Conservation (phyloP, 805 yeast genomes). For the Candida manassasensis region DNA sequence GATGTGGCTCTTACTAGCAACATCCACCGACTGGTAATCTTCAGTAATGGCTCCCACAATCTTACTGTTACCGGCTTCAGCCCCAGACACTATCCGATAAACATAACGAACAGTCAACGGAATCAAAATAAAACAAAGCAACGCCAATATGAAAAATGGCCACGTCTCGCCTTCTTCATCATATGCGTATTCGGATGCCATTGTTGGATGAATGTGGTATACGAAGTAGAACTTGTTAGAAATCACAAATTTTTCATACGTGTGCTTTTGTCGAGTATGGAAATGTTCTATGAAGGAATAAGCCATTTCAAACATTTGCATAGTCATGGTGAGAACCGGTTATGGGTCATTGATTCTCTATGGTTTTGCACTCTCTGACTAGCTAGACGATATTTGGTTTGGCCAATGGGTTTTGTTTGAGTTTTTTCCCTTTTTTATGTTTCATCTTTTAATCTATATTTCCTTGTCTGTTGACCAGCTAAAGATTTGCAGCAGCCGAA, state of each 20-base stretch:
- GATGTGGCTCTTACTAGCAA: constrained; percentile 20
- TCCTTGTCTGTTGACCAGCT: too few relatives aligned
- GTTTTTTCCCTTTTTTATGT: too few relatives aligned
- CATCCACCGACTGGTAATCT: constrained; percentile 32
- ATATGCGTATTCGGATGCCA: constrained; percentile 56
- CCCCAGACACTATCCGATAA: constrained; percentile 14
- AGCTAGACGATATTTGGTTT: too few relatives aligned
- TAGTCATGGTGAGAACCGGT: too few relatives aligned
- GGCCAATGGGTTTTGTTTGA: too few relatives aligned
- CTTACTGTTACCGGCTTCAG: constrained; percentile 17
- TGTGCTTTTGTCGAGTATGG: constrained; percentile 4
- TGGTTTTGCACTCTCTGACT: too few relatives aligned
- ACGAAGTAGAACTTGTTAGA: not conserved
- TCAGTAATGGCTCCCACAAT: constrained; percentile 29
- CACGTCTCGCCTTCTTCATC: constrained; percentile 89
- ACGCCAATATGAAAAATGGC: constrained; percentile 84
- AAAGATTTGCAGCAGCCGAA: too few relatives aligned
- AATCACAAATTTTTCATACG: constrained; percentile 4
- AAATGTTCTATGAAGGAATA: constrained; percentile 4
- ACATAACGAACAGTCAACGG: constrained; percentile 52
- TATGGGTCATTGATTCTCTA: too few relatives aligned
- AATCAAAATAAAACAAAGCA: constrained; percentile 59
- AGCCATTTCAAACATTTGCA: too few relatives aligned
- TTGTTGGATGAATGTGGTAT: not conserved
- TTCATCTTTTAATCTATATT: too few relatives aligned